These are phyloP conservation scores for Nymphaea thermarum DNA, from an alignment of 164 flowering plant genomes.

Conservation along the genomic window DNA sequence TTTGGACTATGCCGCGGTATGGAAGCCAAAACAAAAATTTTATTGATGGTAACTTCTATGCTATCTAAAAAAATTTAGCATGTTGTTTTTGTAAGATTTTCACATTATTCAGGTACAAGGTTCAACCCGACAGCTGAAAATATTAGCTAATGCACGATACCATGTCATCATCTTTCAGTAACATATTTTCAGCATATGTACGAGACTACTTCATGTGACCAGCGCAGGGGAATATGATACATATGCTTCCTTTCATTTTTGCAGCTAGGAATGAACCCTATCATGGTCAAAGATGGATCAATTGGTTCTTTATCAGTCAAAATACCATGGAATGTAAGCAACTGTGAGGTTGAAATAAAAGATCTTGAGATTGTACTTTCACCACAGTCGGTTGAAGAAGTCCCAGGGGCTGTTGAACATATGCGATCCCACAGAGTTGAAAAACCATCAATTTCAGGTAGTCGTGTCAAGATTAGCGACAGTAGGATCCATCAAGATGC, in stretches of 20 bases:
- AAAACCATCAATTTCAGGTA: slow-evolving; percentile 5
- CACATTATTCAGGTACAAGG: neutral
- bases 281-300: slow-evolving; percentile 78
- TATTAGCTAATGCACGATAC: neutral
- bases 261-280: slow-evolving; percentile 49
- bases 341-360: slow-evolving; percentile 71
- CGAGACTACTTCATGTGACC: too few relatives aligned
- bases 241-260: slow-evolving; percentile 6
- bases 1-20: too few relatives aligned
- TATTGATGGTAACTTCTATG: too few relatives aligned
- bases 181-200: too few relatives aligned
- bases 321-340: slow-evolving; percentile 70
- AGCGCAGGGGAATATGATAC: neutral
- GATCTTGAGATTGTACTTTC: slow-evolving; percentile 76
- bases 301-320: slow-evolving; percentile 53
- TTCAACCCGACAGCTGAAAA: neutral
- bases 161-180: neutral
- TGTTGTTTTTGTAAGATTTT: neutral
- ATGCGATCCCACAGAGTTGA: slow-evolving; percentile 14
- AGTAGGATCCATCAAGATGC: slow-evolving; percentile 17
- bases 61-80: too few relatives aligned
- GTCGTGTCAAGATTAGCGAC: slow-evolving; percentile 18
- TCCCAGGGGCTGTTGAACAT: slow-evolving; percentile 14
- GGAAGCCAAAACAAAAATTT: too few relatives aligned
- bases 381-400: slow-evolving; percentile 18